Evolutionary conservation across 768 basidiomycete genomes (phyloP), one percentile per base, ranked within the genome.

Genomic region (Panaeolus papilionaceus): DNA sequence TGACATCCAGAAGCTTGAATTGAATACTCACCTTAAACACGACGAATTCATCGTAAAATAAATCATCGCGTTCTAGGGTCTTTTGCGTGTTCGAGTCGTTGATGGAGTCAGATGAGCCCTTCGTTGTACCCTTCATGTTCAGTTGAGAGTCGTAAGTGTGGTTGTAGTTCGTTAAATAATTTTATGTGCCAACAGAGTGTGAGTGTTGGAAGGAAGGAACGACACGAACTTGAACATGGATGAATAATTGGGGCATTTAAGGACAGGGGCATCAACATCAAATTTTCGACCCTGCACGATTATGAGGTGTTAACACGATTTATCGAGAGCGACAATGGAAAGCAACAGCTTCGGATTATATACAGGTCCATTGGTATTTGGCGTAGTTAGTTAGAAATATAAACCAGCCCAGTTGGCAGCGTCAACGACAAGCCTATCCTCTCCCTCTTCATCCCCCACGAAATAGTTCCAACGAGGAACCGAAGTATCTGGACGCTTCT

Each of bases 361-460:
- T 45, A 16, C 16, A 45, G 23, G 8, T 49, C 40, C 11, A 42
- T 16, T 10, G 2, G 16, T 5, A 3, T 11, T 23, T 0, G 2
- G 16, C 3, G 16, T 20, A 26, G 2, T 14, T 20, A 20, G 65
- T 77, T 68, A 85, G 68, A 85, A 79, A 72, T 83, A 84, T 58
- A 86, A 72, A 38, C 83, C 83, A 16, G 79, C 81, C 84, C 84
- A 85, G 4, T 83, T 83, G 47, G 82, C 76, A 14, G 84, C 83
- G 63, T 76, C 78, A 64, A 85, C 71, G 4, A 62, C 65, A 11
- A 86, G 75, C 65, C 71, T 74, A 71, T 86, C 85, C 23, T 63
- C 70, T 44, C 84, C 85, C 51, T 81, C 67, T 64, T 77, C 67
- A 66, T 81, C 75, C 33, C 82, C 84, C 39, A 69, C 75, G 75